Conservation (phyloP, 805 yeast genomes). For the Spencermartinsiella europaea region DNA sequence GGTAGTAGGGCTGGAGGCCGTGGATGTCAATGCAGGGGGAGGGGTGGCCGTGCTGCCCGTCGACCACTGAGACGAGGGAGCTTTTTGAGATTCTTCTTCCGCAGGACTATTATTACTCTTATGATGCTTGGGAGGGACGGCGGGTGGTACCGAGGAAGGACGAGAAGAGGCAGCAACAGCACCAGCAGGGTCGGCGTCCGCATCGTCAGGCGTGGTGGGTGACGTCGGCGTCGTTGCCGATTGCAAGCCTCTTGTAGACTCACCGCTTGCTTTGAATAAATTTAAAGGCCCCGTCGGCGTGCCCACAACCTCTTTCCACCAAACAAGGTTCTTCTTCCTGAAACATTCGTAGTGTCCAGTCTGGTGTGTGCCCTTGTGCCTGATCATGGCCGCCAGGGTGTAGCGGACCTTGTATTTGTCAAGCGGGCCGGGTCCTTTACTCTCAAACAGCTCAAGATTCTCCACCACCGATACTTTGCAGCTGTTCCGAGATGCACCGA, state of each 20-base stretch:
- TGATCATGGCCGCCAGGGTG: slow-evolving; percentile 62
- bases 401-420: slow-evolving; percentile 43
- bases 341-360: slow-evolving; percentile 90
- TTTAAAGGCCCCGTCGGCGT: neutral
- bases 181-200: neutral
- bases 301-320: slow-evolving; percentile 18
- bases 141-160: neutral
- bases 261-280: neutral
- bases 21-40: neutral
- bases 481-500: slow-evolving; percentile 63
- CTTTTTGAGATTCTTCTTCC: too few relatives aligned
- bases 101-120: neutral
- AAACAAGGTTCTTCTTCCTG: slow-evolving; percentile 48
- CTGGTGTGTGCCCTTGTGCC: slow-evolving; percentile 84
- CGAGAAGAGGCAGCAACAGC: neutral
- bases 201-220: too few relatives aligned
- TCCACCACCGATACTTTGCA: slow-evolving; percentile 68
- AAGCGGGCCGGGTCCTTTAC: slow-evolving; percentile 9
- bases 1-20: neutral
- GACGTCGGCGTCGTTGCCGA: too few relatives aligned
- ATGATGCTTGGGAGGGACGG: neutral
- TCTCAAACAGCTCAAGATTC: slow-evolving; percentile 36
- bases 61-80: neutral
- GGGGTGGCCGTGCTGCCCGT: neutral
- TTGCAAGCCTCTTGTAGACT: too few relatives aligned